Percentiles rank a stretch among this genome's conserved stretches.
Evolutionary conservation across 768 basidiomycete species (phyloP).

Genomic region (Sutorius australiensis): DNA sequence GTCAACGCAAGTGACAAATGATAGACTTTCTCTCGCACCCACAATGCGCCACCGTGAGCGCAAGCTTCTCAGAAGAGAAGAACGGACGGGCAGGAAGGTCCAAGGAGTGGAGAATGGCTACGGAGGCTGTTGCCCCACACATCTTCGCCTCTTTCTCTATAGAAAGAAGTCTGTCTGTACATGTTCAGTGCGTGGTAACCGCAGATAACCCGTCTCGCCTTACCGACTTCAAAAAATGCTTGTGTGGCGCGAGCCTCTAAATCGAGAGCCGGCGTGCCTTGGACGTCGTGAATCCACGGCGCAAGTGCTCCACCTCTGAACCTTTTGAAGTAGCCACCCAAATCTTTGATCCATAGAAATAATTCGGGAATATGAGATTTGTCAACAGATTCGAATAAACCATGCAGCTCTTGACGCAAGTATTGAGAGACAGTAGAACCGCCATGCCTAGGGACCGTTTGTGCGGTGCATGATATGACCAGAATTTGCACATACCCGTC

Average conservation of each 20-base stretch:
- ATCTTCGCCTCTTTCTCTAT: slow-evolving; percentile 63
- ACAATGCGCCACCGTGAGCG: slow-evolving; percentile 88
- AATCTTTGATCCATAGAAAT: slow-evolving; percentile 69
- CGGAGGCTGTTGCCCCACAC: slow-evolving; percentile 89
- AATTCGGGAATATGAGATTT: slow-evolving; percentile 71
- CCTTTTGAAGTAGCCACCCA: slow-evolving; percentile 89
- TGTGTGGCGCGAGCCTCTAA: slow-evolving; percentile 83
- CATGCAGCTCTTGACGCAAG: slow-evolving; percentile 80
- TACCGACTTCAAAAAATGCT: slow-evolving; percentile 79
- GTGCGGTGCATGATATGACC: not conserved
- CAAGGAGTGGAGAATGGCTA: slow-evolving; percentile 87
- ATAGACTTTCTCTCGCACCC: slow-evolving; percentile 50
- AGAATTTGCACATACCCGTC: slow-evolving; percentile 60
- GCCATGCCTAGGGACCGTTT: slow-evolving; percentile 67
- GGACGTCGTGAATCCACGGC: slow-evolving; percentile 52
- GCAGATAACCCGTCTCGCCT: slow-evolving; percentile 1
- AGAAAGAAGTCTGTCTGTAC: slow-evolving; percentile 67
- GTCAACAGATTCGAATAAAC: slow-evolving; percentile 74
- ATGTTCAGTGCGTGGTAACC: slow-evolving; percentile 4
- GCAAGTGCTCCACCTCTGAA: slow-evolving; percentile 77
- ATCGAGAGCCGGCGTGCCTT: slow-evolving; percentile 45
- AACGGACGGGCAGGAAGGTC: slow-evolving; percentile 79
- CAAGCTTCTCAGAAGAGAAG: slow-evolving; percentile 70
- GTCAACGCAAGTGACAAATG: slow-evolving; percentile 8
- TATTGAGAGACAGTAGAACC: slow-evolving; percentile 88